These are phyloP conservation scores for Phytophthora ohioensis DNA, from an alignment of 352 stramenopile genomes.

Conservation along the genomic window DNA sequence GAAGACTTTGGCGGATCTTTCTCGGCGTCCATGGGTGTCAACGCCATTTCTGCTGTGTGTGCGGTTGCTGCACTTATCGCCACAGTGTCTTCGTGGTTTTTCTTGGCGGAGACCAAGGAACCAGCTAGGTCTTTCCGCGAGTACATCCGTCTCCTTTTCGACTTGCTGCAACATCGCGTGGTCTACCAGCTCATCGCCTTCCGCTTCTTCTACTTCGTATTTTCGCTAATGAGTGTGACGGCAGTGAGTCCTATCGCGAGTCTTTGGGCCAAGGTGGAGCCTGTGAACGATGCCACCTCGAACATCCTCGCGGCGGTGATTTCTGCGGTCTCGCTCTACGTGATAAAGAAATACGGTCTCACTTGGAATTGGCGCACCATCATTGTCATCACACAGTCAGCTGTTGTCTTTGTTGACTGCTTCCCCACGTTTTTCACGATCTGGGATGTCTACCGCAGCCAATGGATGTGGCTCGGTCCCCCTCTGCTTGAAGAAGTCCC, in stretches of 20 bases:
- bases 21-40: slow-evolving; percentile 54
- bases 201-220: slow-evolving; percentile 55
- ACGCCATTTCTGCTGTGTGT: slow-evolving; percentile 48
- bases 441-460: slow-evolving; percentile 55
- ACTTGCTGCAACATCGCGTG: slow-evolving; percentile 55
- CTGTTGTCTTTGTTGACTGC: slow-evolving; percentile 46
- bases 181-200: slow-evolving; percentile 59
- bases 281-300: slow-evolving; percentile 47
- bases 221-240: slow-evolving; percentile 46
- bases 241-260: slow-evolving; percentile 41
- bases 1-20: slow-evolving; percentile 59
- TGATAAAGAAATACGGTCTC: slow-evolving; percentile 47
- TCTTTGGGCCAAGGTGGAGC: slow-evolving; percentile 53
- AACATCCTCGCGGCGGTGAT: slow-evolving; percentile 45
- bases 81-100: slow-evolving; percentile 49
- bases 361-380: slow-evolving; percentile 57
- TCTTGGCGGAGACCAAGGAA: slow-evolving; percentile 47
- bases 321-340: slow-evolving; percentile 37
- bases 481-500: slow-evolving; percentile 53
- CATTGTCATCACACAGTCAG: slow-evolving; percentile 48
- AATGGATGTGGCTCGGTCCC: slow-evolving; percentile 69
- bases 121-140: slow-evolving; percentile 22
- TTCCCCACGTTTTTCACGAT: slow-evolving; percentile 60
- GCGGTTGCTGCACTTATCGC: slow-evolving; percentile 35
- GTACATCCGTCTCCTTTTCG: slow-evolving; percentile 41